Evolutionary conservation across 2,329 filamentous ascomycete genomes (phyloP), one percentile per base, ranked within the genome.

Genomic region (Ceratocystis colombiana): DNA sequence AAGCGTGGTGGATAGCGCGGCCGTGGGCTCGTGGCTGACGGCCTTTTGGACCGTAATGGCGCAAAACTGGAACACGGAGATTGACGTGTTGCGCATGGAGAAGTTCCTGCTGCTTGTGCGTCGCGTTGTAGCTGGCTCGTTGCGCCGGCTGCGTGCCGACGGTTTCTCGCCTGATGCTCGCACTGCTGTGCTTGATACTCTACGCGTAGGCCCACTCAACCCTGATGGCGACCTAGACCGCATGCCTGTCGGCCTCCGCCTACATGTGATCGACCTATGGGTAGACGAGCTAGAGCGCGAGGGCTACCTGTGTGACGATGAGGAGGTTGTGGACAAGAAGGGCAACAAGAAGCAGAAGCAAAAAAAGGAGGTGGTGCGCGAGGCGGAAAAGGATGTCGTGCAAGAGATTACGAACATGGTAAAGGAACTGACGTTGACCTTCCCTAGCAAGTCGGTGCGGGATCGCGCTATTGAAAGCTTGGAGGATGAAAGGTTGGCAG

Each of bases 181-280:
- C 48, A 44, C 61, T 28, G 67, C 63, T 3, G 68, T 75, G 2
- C 61, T 75, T 1, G 70, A 64, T 4, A 70, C 75, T 1, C 67
- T 77, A 50, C 64, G 63, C 4, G 71, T 71, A 62, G 74, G 70
- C 41, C 74, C 74, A 53, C 53, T 77, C 22, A 75, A 77, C 44
- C 68, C 69, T 44, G 73, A 74, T 45, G 73, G 75, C 44, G 72
- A 73, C n/a, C 67, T 85, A 71, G 73, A 75, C 64, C 85, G 84
- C 71, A 84, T 95, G 0, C 88, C 93, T 0, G 88, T 94, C 71
- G 94, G 94, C 0, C 74, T 99, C 74, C 79, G 90, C 69, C 86
- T 96, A 75, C 94, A 99, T 76, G 83, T 92, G 15, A 76, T 96
- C 69, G 94, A 99, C 77, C 82, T 97, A 65, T 97, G 89, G 84